phyloP scores from a whole-genome alignment of 2,329 filamentous ascomycete genomes.

The Tolypocladium amazonense region DNA sequence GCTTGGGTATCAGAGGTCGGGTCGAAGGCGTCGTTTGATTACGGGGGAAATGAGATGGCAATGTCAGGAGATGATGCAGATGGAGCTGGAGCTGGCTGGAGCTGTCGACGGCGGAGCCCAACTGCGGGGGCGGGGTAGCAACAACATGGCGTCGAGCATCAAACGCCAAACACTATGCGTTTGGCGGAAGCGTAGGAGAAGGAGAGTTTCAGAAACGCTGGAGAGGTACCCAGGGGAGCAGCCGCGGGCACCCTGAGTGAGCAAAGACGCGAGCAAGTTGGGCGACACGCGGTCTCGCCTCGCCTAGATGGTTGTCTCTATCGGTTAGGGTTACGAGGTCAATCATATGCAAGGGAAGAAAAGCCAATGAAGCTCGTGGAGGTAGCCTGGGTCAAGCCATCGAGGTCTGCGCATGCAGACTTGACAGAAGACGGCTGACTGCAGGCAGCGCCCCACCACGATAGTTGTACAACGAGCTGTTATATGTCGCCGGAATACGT shows the following conservation, averaged over 20 bases:
- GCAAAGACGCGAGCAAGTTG: neutral
- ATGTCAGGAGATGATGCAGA: neutral
- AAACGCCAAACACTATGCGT: neutral
- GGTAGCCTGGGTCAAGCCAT: neutral
- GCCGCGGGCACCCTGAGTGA: too few relatives aligned
- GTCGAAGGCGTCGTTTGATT: neutral
- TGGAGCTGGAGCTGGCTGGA: neutral
- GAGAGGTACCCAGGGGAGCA: too few relatives aligned
- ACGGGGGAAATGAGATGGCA: neutral
- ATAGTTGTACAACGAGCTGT: too few relatives aligned
- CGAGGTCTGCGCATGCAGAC: neutral
- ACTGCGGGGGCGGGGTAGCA: slow-evolving; percentile 8
- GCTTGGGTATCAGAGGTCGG: neutral
- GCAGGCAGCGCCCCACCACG: neutral
- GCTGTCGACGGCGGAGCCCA: neutral
- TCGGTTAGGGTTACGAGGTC: too few relatives aligned
- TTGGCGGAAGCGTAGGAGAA: neutral
- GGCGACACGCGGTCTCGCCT: too few relatives aligned
- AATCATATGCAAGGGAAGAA: too few relatives aligned
- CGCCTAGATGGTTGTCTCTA: too few relatives aligned
- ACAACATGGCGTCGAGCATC: neutral
- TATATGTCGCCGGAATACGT: too few relatives aligned
- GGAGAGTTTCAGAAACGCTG: neutral
- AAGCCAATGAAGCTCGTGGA: neutral
- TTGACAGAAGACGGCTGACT: neutral